Evolutionary conservation across 306 rosid species (phyloP), one percentile per base, ranked within the genome.

Genomic region (Cyamopsis tetragonoloba): DNA sequence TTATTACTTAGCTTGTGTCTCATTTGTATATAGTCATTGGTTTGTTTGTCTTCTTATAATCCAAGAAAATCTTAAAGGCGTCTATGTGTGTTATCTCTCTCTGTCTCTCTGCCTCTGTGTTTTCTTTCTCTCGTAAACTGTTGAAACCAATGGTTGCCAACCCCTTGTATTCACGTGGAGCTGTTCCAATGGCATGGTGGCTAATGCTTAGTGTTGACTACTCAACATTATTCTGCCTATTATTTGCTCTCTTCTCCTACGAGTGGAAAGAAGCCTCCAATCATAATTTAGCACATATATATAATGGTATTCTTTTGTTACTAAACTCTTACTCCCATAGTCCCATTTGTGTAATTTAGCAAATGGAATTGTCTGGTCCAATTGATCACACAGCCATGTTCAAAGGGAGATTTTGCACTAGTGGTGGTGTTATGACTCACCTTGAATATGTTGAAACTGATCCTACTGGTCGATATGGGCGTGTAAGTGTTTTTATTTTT

Each of bases 381-480:
- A 27, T 51, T 22, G 59, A 22, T n/a, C n/a, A n/a, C 23, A 24
- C 48, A 78, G 60, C 60, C 13, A 79, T 81, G 90, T 44, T 68
- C 67, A 86, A 78, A 54, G 78, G 74, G 22, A 70, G 92, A 80
- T 44, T 69, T 18, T 68, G 80, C 60, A 68, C 58, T 4, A 47
- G 57, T 50, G 62, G 27, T 61, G 68, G 77, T 72, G 71, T 79
- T 58, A 75, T 63, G 72, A 58, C 75, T 32, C 88, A 63, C 20
- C 62, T 58, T 51, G 85, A 70, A 31, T 92, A 85, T 71, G 92
- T 79, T 60, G 98, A 92, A 82, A 92, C 87, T 13, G 98, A 92
- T 31, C 95, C 98, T 20, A 80, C 98, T 24, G 85, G 87, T 75
- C 83, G 98, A 65, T 92, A 92, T 62, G 95, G 98, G 6, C 87